Percentiles rank a stretch among this genome's conserved stretches.
These are phyloP conservation scores for Actinidia polygama DNA, from an alignment of 179 eudicot genomes.

Conservation along the genomic window DNA sequence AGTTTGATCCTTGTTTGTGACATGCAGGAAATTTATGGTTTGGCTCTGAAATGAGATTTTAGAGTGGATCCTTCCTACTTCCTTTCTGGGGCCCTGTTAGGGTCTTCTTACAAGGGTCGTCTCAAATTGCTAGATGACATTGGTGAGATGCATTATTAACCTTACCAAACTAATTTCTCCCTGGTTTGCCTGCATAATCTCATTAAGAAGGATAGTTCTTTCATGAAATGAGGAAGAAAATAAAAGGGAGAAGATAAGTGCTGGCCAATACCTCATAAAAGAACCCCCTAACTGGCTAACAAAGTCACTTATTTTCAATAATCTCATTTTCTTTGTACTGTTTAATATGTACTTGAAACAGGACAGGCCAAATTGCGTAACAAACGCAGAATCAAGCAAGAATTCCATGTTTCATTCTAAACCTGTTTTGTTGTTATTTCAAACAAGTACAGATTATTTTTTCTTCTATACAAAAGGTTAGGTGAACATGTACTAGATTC, in stretches of 20 bases:
- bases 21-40: not conserved
- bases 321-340: too few species aligned
- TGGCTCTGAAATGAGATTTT: not conserved
- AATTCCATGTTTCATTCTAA: not conserved
- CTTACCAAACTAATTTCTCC: not conserved
- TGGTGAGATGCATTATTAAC: not conserved
- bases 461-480: too few species aligned
- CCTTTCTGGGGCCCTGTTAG: not conserved
- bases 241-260: not conserved
- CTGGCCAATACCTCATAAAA: not conserved
- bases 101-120: not conserved
- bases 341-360: too few species aligned
- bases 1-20: not conserved
- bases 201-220: slow-evolving; percentile 1
- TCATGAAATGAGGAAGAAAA: not conserved
- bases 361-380: not conserved
- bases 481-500: too few species aligned
- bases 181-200: not conserved
- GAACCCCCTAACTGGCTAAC: not conserved
- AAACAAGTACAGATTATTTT: not conserved
- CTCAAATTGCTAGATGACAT: not conserved
- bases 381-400: not conserved
- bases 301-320: not conserved
- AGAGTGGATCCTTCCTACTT: slow-evolving; percentile 1
- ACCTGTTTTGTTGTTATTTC: not conserved